A percentile compares a stretch with the other conserved stretches of the same genome.
These are phyloP conservation scores for Mycena alexandri DNA, from an alignment of 768 basidiomycete genomes.

Conservation along the genomic window DNA sequence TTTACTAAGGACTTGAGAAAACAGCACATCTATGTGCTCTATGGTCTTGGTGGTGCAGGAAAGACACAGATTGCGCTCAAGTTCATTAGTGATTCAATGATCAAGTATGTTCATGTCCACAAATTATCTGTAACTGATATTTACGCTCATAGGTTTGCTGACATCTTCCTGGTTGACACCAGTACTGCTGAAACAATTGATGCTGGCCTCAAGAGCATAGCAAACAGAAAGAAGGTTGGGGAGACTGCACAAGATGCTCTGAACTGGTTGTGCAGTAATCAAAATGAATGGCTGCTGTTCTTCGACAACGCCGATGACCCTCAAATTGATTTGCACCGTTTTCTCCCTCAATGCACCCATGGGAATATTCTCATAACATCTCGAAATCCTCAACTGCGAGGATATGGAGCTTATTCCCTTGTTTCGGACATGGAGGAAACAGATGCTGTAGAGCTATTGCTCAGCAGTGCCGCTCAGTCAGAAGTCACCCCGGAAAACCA, in stretches of 20 bases:
- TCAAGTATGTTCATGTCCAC: neutral
- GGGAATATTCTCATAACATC: conserved; percentile 31
- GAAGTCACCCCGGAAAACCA: neutral
- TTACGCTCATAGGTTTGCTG: neutral
- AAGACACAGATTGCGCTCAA: conserved; percentile 1
- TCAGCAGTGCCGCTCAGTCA: neutral
- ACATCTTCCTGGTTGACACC: neutral
- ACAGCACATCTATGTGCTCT: neutral
- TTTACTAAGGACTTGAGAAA: neutral
- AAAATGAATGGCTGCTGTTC: neutral
- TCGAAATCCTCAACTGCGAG: conserved; percentile 1
- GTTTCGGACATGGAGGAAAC: conserved; percentile 4
- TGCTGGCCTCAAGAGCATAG: neutral
- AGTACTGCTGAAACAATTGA: neutral
- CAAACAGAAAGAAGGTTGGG: neutral
- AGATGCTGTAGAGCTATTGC: neutral
- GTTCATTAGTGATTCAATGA: neutral
- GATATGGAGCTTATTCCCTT: neutral
- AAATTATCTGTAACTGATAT: neutral
- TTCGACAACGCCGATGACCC: conserved; percentile 5
- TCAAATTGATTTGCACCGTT: neutral
- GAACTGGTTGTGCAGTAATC: neutral
- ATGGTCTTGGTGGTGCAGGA: neutral
- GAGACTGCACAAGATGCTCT: neutral
- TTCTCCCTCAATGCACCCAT: conserved; percentile 16